Percentiles rank a stretch among this genome's conserved stretches.
Evolutionary conservation across 2,329 filamentous ascomycete genomes (phyloP).

Genomic region (Diaporthe australafricana): DNA sequence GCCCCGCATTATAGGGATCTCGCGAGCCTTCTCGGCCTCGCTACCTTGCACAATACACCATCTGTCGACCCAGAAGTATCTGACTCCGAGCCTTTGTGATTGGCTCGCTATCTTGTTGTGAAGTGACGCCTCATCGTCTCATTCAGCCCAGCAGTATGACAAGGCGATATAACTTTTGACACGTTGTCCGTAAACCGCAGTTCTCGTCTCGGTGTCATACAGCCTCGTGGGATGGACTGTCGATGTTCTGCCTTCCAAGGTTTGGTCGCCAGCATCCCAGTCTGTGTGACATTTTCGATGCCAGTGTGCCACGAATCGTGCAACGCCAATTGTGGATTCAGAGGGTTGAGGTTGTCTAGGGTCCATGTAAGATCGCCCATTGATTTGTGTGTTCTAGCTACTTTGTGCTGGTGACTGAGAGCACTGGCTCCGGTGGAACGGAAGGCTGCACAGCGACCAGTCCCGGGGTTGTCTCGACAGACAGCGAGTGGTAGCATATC

Average conservation of each 20-base stretch:
- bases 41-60: slow-evolving; percentile 1
- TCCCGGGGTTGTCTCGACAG: neutral
- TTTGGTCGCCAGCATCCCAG: neutral
- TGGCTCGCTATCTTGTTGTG: neutral
- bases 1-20: neutral
- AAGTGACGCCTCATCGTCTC: neutral
- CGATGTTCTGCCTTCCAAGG: neutral
- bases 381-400: neutral
- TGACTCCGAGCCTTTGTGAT: neutral
- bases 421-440: neutral
- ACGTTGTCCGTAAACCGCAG: neutral
- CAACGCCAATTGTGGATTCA: neutral
- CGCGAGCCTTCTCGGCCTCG: neutral
- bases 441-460: neutral
- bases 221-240: neutral
- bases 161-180: neutral
- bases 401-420: neutral
- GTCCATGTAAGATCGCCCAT: neutral
- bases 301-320: neutral
- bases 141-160: slow-evolving; percentile 1
- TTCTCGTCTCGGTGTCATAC: neutral
- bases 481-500: no score
- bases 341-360: neutral
- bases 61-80: slow-evolving; percentile 3
- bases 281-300: neutral